Evolutionary conservation across 768 basidiomycete species (phyloP), one percentile per base, ranked within the genome.

Genomic region (Serendipita vermifera): DNA sequence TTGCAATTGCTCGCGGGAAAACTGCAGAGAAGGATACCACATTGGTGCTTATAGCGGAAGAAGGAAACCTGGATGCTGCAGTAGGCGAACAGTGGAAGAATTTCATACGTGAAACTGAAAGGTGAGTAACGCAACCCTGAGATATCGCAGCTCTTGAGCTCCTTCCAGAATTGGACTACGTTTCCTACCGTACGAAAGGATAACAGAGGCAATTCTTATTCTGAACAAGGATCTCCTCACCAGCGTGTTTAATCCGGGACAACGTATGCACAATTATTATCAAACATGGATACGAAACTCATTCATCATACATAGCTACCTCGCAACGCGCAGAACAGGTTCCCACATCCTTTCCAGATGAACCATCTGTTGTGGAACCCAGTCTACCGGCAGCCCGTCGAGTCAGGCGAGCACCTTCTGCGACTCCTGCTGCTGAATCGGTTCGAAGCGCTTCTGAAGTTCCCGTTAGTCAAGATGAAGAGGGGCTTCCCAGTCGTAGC

Each of bases 11-110:
- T 22, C 46, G 24, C n/a, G 46, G 22, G 5, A 51, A 51, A 27
- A n/a, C 22, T 27, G 32, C 5, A 51, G 46, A 51, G 32, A 4
- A 20, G n/a, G 20, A 22, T 5, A 9, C 27, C 9, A 51, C 17
- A 22, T 9, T 51, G 9, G 27, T 31, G 4, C 32, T 51, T 22
- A 51, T 51, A 15, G 29, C 22, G 9, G 46, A 51, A 9, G 46
- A 51, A 51, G 46, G 29, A 15, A 15, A 22, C 17, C n/a, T 51
- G 46, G n/a, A n/a, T n/a, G 46, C 46, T 20, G 46, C 46, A n/a
- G 27, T 31, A 24, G 46, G 46, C n/a, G 27, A 31, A 31, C 5
- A 7, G 5, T 51, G 46, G 46, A 51, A 51, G 24, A 31, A 51
- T 5, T 51, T 51, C 17, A 29, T 51, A 20, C 46, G 46, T 9